phyloP scores from a whole-genome alignment of 1,284 basidiomycete genomes.

The Trichosporon sp. region DNA sequence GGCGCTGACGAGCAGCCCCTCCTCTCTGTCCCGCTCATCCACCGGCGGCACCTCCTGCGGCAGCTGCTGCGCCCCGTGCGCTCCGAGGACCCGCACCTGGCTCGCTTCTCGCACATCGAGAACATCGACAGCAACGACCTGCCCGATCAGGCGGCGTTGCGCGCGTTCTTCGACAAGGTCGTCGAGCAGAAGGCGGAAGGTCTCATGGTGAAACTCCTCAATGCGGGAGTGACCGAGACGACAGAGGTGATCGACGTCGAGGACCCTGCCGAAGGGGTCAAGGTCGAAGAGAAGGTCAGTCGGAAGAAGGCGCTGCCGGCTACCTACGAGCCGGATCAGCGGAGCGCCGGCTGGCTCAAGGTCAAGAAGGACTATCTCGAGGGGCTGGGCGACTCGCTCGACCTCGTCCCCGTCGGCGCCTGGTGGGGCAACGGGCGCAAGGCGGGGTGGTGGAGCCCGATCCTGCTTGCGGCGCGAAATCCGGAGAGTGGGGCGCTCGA shows the following conservation, averaged over 20 bases:
- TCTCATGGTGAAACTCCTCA: slow-evolving; percentile 82
- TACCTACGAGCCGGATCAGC: slow-evolving; percentile 77
- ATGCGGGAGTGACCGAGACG: slow-evolving; percentile 39
- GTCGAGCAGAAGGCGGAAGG: slow-evolving; percentile 83
- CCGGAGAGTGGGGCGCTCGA: slow-evolving; percentile 63
- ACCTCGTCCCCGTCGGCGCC: slow-evolving; percentile 69
- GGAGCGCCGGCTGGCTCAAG: slow-evolving; percentile 66
- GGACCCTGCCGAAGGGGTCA: slow-evolving; percentile 54
- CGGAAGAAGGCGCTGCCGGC: slow-evolving; percentile 68
- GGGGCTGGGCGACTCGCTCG: slow-evolving; percentile 54
- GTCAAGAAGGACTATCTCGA: slow-evolving; percentile 63
- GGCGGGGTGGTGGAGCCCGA: slow-evolving; percentile 87
- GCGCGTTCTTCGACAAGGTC: slow-evolving; percentile 73
- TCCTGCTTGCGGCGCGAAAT: slow-evolving; percentile 78
- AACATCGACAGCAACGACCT: slow-evolving; percentile 65
- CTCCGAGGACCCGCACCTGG: slow-evolving; percentile 53
- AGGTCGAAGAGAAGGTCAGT: neutral
- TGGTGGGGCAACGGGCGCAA: slow-evolving; percentile 94
- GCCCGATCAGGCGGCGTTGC: slow-evolving; percentile 52
- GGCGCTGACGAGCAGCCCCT: slow-evolving; percentile 56
- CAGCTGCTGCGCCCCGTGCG: slow-evolving; percentile 57
- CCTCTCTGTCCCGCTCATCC: slow-evolving; percentile 66
- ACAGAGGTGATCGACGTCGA: slow-evolving; percentile 42
- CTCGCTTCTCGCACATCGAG: slow-evolving; percentile 71
- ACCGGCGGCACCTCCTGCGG: slow-evolving; percentile 64